A percentile compares a stretch with the other conserved stretches of the same genome.
phyloP scores from a whole-genome alignment of 2,329 filamentous ascomycete species.

The Cryphonectria radicalis region DNA sequence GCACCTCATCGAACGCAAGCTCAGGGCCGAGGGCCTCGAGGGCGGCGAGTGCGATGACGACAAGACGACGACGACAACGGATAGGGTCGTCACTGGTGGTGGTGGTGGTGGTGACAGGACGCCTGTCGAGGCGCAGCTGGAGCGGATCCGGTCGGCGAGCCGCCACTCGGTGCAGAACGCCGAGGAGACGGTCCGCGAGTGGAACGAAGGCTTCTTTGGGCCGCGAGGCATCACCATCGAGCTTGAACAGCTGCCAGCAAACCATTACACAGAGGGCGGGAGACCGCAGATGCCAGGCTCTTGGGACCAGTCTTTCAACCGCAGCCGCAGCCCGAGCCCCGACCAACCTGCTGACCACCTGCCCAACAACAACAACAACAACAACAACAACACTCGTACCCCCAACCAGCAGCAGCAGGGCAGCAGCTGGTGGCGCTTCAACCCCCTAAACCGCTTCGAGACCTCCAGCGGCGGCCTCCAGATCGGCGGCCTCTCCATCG shows the following conservation, averaged over 20 bases:
- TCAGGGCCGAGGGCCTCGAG: constrained; percentile 45
- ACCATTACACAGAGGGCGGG: constrained; percentile 24
- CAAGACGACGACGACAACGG: constrained; percentile 1
- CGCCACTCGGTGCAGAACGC: constrained; percentile 38
- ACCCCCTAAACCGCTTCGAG: constrained; percentile 26
- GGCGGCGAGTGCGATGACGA: constrained; percentile 34
- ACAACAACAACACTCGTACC: background rate
- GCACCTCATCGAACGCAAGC: constrained; percentile 53
- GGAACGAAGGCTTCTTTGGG: constrained; percentile 61
- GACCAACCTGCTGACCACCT: background rate
- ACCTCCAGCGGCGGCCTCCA: constrained; percentile 36
- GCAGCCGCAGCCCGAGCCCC: constrained; percentile 9
- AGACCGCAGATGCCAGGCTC: constrained; percentile 38
- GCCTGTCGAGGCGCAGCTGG: constrained; percentile 49
- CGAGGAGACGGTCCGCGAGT: constrained; percentile 52
- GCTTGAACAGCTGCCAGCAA: constrained; percentile 33
- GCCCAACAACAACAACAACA: background rate
- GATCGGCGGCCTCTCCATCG: constrained; percentile 47
- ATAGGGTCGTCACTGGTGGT: background rate
- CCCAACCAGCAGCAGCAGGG: constrained; percentile 25
- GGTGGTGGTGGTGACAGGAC: constrained; percentile 32
- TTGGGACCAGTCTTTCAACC: constrained; percentile 40
- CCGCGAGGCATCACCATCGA: constrained; percentile 53
- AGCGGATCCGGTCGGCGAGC: constrained; percentile 39
- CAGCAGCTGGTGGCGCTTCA: constrained; percentile 29